These are phyloP conservation scores for Lentinula lateritia DNA, from an alignment of 768 basidiomycete genomes.

Conservation along the genomic window DNA sequence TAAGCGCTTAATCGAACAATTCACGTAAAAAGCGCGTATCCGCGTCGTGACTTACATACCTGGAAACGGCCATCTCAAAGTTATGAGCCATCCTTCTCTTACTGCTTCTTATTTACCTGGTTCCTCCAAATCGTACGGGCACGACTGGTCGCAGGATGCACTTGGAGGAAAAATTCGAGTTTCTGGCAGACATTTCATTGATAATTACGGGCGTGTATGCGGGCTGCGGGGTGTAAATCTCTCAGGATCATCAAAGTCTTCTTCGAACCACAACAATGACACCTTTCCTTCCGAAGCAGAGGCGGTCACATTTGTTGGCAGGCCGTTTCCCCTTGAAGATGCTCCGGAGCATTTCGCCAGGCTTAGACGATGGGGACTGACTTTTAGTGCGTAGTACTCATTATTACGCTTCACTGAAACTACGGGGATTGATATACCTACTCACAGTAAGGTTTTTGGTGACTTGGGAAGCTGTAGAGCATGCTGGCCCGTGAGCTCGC, in stretches of 20 bases:
- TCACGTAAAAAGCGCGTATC: too few species aligned
- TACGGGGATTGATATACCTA: not conserved
- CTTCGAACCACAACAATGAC: conserved; percentile 60
- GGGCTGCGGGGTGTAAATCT: conserved; percentile 82
- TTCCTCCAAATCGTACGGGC: conserved; percentile 49
- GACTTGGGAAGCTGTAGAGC: conserved; percentile 97
- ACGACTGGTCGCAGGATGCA: conserved; percentile 61
- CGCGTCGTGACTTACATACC: too few species aligned
- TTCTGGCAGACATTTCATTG: conserved; percentile 78
- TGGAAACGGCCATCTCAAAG: too few species aligned
- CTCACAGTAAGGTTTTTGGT: conserved; percentile 80
- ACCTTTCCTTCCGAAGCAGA: conserved; percentile 62
- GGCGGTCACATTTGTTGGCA: conserved; percentile 76
- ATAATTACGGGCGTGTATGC: conserved; percentile 75
- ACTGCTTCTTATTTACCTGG: conserved; percentile 54
- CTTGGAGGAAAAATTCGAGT: conserved; percentile 58
- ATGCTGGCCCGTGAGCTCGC: conserved; percentile 76
- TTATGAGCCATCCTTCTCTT: conserved; percentile 1
- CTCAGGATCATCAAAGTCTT: conserved; percentile 81
- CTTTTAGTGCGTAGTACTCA: conserved; percentile 54
- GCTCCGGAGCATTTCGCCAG: conserved; percentile 81
- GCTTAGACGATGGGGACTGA: conserved; percentile 81
- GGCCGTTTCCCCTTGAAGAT: conserved; percentile 88
- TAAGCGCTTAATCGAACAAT: too few species aligned
- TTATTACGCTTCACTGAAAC: not conserved